Evolutionary conservation across 1,284 basidiomycete species (phyloP).

Genomic region (Puccinia coronata): DNA sequence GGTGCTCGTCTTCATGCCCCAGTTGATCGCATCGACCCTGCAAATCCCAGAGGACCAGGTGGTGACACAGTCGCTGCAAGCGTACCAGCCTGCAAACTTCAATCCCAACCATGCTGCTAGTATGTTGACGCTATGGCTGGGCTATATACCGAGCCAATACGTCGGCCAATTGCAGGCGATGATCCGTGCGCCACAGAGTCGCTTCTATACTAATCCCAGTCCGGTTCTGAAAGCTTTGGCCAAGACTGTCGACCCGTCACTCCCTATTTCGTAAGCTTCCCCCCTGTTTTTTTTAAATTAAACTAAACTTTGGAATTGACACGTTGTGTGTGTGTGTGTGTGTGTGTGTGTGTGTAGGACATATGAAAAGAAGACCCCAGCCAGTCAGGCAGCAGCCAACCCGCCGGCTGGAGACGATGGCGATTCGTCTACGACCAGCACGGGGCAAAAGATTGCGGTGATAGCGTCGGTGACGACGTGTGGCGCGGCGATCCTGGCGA

Average conservation of each 20-base stretch:
- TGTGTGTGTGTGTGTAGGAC: neutral
- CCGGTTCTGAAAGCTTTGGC: slow-evolving; percentile 52
- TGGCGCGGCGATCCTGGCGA: slow-evolving; percentile 34
- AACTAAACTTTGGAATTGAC: neutral
- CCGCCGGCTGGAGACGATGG: neutral
- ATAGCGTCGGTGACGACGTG: slow-evolving; percentile 40
- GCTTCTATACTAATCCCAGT: slow-evolving; percentile 60
- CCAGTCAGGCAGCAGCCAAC: slow-evolving; percentile 18
- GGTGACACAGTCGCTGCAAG: slow-evolving; percentile 59
- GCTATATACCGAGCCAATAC: slow-evolving; percentile 59
- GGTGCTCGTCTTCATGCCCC: slow-evolving; percentile 53
- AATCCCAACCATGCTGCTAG: slow-evolving; percentile 55
- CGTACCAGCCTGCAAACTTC: slow-evolving; percentile 59
- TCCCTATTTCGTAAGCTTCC: slow-evolving; percentile 49
- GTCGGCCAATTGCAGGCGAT: slow-evolving; percentile 57
- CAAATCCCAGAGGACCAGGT: slow-evolving; percentile 54
- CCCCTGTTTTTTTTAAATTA: neutral
- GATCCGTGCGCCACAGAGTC: slow-evolving; percentile 58
- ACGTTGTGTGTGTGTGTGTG: no score
- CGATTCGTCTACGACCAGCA: neutral
- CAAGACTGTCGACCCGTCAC: slow-evolving; percentile 51
- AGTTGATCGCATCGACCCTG: slow-evolving; percentile 51
- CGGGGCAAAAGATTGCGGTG: slow-evolving; percentile 37
- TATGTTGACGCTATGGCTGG: slow-evolving; percentile 60
- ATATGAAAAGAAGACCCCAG: slow-evolving; percentile 25